Evolutionary conservation across 352 stramenopile species (phyloP).

Genomic region (Pythium grandisporangium): DNA sequence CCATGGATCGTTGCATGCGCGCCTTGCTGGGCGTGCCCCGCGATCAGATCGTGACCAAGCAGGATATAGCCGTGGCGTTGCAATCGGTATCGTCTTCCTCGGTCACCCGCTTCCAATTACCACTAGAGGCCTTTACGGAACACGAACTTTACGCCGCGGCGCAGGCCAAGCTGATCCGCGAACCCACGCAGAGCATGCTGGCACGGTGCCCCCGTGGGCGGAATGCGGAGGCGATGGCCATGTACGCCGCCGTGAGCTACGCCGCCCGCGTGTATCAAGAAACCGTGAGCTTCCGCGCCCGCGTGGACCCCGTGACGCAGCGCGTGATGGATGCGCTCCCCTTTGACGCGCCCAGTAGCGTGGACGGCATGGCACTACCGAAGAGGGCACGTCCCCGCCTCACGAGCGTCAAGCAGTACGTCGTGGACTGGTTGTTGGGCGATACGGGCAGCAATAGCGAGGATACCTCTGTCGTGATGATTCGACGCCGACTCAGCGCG

Average conservation of each 20-base stretch:
- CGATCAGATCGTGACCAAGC: slow-evolving; percentile 55
- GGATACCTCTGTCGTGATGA: slow-evolving; percentile 35
- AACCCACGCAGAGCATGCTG: slow-evolving; percentile 34
- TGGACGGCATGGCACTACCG: slow-evolving; percentile 30
- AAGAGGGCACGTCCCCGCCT: slow-evolving; percentile 30
- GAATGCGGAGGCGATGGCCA: slow-evolving; percentile 54
- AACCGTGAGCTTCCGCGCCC: slow-evolving; percentile 35
- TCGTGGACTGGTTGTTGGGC: slow-evolving; percentile 56
- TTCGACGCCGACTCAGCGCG: slow-evolving; percentile 30
- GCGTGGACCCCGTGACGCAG: slow-evolving; percentile 24
- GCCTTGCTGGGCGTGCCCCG: slow-evolving; percentile 27
- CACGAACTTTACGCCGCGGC: slow-evolving; percentile 49
- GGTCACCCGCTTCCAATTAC: slow-evolving; percentile 37
- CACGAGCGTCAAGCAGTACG: slow-evolving; percentile 30
- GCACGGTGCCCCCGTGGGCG: slow-evolving; percentile 27
- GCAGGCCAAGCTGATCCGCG: slow-evolving; percentile 31
- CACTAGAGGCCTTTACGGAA: slow-evolving; percentile 49
- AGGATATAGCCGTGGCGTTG: slow-evolving; percentile 50
- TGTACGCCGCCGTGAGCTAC: slow-evolving; percentile 56
- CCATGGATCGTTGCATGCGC: slow-evolving; percentile 54
- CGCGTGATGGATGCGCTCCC: slow-evolving; percentile 33
- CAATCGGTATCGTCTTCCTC: slow-evolving; percentile 16
- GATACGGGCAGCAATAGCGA: no score
- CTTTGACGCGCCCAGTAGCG: slow-evolving; percentile 24
- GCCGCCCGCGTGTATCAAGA: slow-evolving; percentile 52